phyloP scores from a whole-genome alignment of 805 yeast species.

The Saccharomycopsis guyanensis region DNA sequence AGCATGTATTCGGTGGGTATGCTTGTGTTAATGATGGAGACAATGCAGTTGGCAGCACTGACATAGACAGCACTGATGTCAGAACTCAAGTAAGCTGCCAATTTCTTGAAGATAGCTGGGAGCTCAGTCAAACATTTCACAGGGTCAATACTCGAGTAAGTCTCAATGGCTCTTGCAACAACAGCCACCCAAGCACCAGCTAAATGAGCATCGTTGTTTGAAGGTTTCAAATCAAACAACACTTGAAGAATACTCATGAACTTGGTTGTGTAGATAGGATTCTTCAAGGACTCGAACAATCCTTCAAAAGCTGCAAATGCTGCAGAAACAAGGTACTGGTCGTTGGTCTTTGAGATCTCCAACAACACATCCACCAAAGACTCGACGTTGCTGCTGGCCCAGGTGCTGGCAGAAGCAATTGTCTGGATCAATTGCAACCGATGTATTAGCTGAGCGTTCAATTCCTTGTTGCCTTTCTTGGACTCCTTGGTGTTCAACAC shows the following conservation, averaged over 20 bases:
- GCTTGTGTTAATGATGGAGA: constrained; percentile 65
- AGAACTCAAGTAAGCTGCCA: constrained; percentile 60
- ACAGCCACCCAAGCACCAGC: constrained; percentile 96
- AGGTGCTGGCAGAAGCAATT: constrained; percentile 66
- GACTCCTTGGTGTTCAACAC: constrained; percentile 32
- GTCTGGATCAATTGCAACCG: constrained; percentile 66
- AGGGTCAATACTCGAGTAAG: constrained; percentile 47
- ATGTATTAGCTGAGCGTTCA: constrained; percentile 51
- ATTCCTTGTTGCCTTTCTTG: constrained; percentile 25
- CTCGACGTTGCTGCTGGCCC: constrained; percentile 71
- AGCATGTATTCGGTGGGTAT: constrained; percentile 55
- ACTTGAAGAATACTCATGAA: constrained; percentile 59
- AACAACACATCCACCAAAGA: constrained; percentile 68
- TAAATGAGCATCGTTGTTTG: constrained; percentile 72
- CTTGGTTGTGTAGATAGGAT: constrained; percentile 53
- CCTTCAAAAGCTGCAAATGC: constrained; percentile 83
- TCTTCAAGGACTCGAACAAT: constrained; percentile 58
- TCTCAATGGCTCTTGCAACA: constrained; percentile 68
- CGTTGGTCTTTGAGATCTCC: constrained; percentile 71
- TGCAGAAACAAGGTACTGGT: constrained; percentile 74
- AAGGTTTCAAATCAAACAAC: constrained; percentile 73
- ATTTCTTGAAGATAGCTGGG: constrained; percentile 47
- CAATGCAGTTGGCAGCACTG: constrained; percentile 81
- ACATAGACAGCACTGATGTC: constrained; percentile 52
- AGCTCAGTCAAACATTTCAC: constrained; percentile 45